A percentile compares a stretch with the other conserved stretches of the same genome.
Evolutionary conservation across 352 stramenopile species (phyloP).

Genomic region (Halophytophthora batemanensis): DNA sequence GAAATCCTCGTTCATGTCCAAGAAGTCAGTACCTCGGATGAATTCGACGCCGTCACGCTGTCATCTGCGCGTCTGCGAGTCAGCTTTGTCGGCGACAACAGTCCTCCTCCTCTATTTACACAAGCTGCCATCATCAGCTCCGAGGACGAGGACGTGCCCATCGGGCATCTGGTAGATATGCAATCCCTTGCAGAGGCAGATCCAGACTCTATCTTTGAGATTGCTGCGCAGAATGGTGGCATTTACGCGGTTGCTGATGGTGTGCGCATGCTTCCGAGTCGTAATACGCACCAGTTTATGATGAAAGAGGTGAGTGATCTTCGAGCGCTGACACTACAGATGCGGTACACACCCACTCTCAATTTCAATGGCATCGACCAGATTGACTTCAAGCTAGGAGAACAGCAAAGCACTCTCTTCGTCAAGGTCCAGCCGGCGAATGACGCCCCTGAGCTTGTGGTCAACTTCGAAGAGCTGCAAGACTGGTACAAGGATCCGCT

Average conservation of each 20-base stretch:
- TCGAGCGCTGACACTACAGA: constrained; percentile 7
- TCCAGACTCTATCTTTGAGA: constrained; percentile 1
- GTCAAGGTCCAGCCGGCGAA: constrained; percentile 35
- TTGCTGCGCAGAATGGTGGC: constrained; percentile 12
- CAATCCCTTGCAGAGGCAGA: constrained; percentile 4
- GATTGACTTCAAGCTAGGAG: constrained; percentile 10
- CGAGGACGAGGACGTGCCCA: constrained; percentile 16
- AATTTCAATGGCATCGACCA: constrained; percentile 29
- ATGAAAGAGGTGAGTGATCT: constrained; percentile 3
- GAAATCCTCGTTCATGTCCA: constrained; percentile 8
- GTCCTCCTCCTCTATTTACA: constrained; percentile 7
- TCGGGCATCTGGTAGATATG: constrained; percentile 14
- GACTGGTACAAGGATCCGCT: constrained; percentile 25
- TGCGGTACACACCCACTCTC: constrained; percentile 15
- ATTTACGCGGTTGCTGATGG: constrained; percentile 8
- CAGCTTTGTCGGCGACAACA: constrained; percentile 10
- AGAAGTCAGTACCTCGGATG: background rate
- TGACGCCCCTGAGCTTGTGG: constrained; percentile 24
- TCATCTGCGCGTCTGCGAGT: constrained; percentile 10
- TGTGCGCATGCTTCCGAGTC: constrained; percentile 3
- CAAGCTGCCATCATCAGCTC: constrained; percentile 4
- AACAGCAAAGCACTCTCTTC: constrained; percentile 19
- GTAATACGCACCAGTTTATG: constrained; percentile 9
- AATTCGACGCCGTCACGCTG: background rate
- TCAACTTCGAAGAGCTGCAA: constrained; percentile 10